These are phyloP conservation scores for Musa itinerans DNA, from an alignment of 176 grass and related monocot genomes.

Conservation along the genomic window DNA sequence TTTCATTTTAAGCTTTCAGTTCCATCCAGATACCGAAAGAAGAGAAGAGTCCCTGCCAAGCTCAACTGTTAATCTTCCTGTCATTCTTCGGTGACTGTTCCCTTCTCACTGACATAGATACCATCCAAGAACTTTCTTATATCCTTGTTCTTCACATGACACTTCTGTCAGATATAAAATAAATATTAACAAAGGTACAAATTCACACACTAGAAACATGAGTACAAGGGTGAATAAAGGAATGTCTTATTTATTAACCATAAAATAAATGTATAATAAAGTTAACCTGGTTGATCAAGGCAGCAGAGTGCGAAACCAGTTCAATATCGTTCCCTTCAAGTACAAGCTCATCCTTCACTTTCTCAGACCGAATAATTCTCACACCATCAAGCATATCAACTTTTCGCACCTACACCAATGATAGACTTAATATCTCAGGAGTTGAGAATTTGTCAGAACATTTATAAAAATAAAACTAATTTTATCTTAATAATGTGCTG, in stretches of 20 bases:
- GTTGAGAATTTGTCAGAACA: no score
- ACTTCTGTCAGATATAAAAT: not conserved
- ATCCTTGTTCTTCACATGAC: slow-evolving; percentile 18
- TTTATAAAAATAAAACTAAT: no score
- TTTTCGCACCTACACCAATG: slow-evolving; percentile 7
- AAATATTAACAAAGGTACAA: not conserved
- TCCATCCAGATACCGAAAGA: no score
- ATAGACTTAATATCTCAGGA: no score
- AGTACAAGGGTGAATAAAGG: no score
- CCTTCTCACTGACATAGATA: slow-evolving; percentile 13
- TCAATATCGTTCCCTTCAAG: slow-evolving; percentile 11
- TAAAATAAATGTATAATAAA: not conserved
- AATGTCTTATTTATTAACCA: no score
- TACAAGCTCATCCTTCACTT: slow-evolving; percentile 15
- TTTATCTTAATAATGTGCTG: no score
- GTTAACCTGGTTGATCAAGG: slow-evolving; percentile 11
- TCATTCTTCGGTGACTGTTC: not conserved
- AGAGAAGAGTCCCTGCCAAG: no score
- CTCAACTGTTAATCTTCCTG: not conserved
- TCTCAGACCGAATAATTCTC: slow-evolving; percentile 11
- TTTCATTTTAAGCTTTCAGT: not conserved
- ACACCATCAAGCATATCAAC: slow-evolving; percentile 17
- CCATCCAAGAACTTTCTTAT: slow-evolving; percentile 21
- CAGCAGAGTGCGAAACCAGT: slow-evolving; percentile 14
- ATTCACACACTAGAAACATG: not conserved